Evolutionary conservation across 2,329 filamentous ascomycete genomes (phyloP).

Genomic region (Diaporthe citrichinensis): DNA sequence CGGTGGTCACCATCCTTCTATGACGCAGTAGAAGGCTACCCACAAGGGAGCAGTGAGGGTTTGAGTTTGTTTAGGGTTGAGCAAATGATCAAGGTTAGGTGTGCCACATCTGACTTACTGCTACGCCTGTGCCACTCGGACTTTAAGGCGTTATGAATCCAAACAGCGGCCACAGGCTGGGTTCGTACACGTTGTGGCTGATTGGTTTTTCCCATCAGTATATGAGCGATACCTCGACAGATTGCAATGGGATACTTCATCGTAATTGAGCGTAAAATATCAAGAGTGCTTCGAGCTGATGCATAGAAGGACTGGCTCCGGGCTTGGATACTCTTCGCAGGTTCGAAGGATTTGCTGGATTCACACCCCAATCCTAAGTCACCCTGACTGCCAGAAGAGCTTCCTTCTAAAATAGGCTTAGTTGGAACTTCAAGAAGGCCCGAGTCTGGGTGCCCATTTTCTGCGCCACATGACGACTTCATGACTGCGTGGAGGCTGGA

Average conservation of each 20-base stretch:
- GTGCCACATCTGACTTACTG: constrained; percentile 15
- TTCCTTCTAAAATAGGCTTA: background rate
- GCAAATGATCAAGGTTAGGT: background rate
- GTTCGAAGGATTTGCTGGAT: background rate
- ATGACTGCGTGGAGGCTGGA: background rate
- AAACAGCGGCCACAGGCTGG: background rate
- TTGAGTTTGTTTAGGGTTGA: background rate
- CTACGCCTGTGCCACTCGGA: background rate
- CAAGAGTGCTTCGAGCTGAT: background rate
- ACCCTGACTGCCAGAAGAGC: background rate
- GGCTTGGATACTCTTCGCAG: background rate
- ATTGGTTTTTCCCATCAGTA: background rate
- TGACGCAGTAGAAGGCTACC: background rate
- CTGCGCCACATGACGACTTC: constrained; percentile 19
- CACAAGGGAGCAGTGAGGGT: background rate
- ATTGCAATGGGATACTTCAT: background rate
- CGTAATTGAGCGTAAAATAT: background rate
- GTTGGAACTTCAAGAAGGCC: background rate
- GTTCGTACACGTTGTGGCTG: background rate
- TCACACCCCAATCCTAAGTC: background rate
- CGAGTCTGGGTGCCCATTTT: background rate
- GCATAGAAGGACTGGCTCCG: background rate
- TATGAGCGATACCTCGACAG: background rate
- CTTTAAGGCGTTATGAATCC: background rate
- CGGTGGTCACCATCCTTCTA: background rate